Evolutionary conservation across 176 grass and related monocot genomes (phyloP), one percentile per base, ranked within the genome.

Genomic region (Coix lacrymajobi): DNA sequence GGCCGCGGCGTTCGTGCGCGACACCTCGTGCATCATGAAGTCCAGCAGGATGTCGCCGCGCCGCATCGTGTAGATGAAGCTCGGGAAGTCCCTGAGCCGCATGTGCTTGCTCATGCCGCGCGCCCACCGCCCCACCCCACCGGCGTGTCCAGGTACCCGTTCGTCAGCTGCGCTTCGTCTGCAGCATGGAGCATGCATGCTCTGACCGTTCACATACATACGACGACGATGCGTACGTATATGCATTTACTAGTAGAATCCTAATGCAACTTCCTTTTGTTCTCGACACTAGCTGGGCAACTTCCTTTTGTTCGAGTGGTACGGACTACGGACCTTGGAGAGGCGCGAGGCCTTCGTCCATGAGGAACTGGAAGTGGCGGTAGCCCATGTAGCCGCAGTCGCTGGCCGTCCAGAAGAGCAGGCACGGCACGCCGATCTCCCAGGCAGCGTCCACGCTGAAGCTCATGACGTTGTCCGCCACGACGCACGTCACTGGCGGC

Each of bases 371-470:
- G 52, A 81, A 81, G 71, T 89, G 73, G 17, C 65, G 88, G 62
- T 76, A 85, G 77, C 77, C 87, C 77, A 85, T 81, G 83, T 54
- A 85, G 25, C 79, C 66, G 32, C 82, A 85, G 16, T 83, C 82
- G 33, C 83, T 85, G 78, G 85, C 85, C 3, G 78, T 87, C 85
- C 85, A 87, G 46, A 87, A 75, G 20, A 81, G 78, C 26, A 62
- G 31, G 69, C 76, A 78, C 3, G 87, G 82, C 30, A 85, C 58
- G 41, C 71, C 82, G 13, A 77, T 5, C 19, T 81, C 65, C 71
- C n/a, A 40, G 6, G 87, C 87, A 5, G 83, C 82, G 78, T 89
- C 87, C 4, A 85, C 14, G 49, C 9, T 12, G 62, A 89, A 89
- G 31, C 65, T 82, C 77, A 62, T 77, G 24, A 85, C 34, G 76